Percentiles rank a stretch among this genome's conserved stretches.
phyloP scores from a whole-genome alignment of 257 asterid species.

The Paraleonurus japonicus region DNA sequence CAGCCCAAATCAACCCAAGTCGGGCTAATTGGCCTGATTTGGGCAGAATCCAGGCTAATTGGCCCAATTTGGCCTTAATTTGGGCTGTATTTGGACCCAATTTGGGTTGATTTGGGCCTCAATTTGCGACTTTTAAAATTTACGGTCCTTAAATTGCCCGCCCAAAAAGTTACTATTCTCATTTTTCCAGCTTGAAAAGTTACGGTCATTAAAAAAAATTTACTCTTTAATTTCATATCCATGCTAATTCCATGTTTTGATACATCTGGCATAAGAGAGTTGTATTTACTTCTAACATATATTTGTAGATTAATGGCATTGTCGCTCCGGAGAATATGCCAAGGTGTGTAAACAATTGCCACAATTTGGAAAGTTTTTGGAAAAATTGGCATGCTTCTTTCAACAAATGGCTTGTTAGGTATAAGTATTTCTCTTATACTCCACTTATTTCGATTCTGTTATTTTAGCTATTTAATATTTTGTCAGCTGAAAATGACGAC shows the following conservation, averaged over 20 bases:
- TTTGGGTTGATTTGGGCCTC: too few species aligned
- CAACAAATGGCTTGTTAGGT: slow-evolving; percentile 99
- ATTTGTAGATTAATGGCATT: slow-evolving; percentile 81
- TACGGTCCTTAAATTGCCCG: too few species aligned
- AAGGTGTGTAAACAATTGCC: slow-evolving; percentile 84
- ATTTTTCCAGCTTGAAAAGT: too few species aligned
- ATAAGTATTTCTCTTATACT: slow-evolving; percentile 19
- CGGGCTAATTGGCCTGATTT: too few species aligned
- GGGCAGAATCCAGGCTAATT: too few species aligned
- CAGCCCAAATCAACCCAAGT: too few species aligned
- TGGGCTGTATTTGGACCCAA: too few species aligned
- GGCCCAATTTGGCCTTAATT: too few species aligned
- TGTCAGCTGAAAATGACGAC: neutral
- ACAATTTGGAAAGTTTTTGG: slow-evolving; percentile 93
- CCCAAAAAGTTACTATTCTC: too few species aligned
- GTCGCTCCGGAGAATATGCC: slow-evolving; percentile 98
- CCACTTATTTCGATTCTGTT: neutral
- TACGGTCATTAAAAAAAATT: too few species aligned
- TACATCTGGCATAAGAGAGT: slow-evolving; percentile 15
- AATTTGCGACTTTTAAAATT: too few species aligned
- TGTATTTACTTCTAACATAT: slow-evolving; percentile 19
- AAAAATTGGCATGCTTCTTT: slow-evolving; percentile 98
- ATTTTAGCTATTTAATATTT: slow-evolving; percentile 17
- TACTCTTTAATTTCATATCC: slow-evolving; percentile 21
- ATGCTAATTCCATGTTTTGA: neutral